Percentiles rank a stretch among this genome's conserved stretches.
These are phyloP conservation scores for Trichoderma sp. DNA, from an alignment of 2,329 filamentous ascomycete species.

Conservation along the genomic window DNA sequence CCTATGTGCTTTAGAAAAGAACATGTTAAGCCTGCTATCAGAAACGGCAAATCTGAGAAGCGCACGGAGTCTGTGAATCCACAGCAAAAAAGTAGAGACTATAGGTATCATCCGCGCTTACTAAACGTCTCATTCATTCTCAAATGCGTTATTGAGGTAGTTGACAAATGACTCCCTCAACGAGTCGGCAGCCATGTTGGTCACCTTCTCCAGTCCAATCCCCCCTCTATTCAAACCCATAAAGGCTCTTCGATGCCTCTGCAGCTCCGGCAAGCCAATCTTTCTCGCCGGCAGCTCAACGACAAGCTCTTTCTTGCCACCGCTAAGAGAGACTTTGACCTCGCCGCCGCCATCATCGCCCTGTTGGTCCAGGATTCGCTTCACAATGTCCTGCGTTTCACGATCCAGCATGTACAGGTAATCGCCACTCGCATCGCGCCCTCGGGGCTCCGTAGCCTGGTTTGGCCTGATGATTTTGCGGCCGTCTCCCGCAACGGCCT, in stretches of 20 bases:
- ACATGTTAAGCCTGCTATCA: not conserved
- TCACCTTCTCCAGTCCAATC: slow-evolving; percentile 57
- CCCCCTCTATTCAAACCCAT: slow-evolving; percentile 71
- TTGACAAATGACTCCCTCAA: slow-evolving; percentile 63
- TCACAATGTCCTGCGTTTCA: slow-evolving; percentile 74
- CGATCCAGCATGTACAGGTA: slow-evolving; percentile 79
- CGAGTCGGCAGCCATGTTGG: slow-evolving; percentile 52
- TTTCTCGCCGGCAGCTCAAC: slow-evolving; percentile 65
- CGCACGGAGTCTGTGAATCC: no score
- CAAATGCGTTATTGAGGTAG: slow-evolving; percentile 65
- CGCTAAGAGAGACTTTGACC: slow-evolving; percentile 47
- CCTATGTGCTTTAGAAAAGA: not conserved
- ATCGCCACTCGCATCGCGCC: slow-evolving; percentile 63
- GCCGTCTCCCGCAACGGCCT: slow-evolving; percentile 63
- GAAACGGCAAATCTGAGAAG: not conserved
- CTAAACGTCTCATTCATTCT: slow-evolving; percentile 34
- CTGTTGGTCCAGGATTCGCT: slow-evolving; percentile 66
- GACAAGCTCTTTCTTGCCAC: slow-evolving; percentile 47
- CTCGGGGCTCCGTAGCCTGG: slow-evolving; percentile 66
- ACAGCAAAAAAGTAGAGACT: not conserved
- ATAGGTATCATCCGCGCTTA: not conserved
- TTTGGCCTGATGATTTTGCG: slow-evolving; percentile 70
- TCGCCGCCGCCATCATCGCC: slow-evolving; percentile 65
- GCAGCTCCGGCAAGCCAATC: slow-evolving; percentile 70
- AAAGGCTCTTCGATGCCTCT: slow-evolving; percentile 74